Base-by-base conservation (phyloP, 495 filamentous ascomycete genomes). In the Hyaloscypha finlandica region DNA sequence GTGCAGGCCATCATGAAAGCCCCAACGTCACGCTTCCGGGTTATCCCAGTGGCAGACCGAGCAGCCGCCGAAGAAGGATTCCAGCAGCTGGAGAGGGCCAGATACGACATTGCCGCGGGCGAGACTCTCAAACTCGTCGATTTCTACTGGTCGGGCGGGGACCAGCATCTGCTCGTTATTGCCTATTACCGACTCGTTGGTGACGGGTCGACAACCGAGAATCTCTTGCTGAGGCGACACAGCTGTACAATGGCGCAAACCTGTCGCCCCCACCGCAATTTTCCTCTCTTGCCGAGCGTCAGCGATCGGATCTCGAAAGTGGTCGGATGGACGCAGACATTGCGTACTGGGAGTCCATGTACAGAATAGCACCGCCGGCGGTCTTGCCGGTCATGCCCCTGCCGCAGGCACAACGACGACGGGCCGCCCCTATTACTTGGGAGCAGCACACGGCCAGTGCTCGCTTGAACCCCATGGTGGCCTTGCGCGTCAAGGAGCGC, bases 91-190 rank as follows among this genome's bases (percentile, higher is more conserved):
- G 19, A 53, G 4, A 53, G 16, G 5, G 6, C 4, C 4, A 53
- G 22, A 6, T 19, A 53, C 16, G 51, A 53, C 16, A 6, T 53
- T 19, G 22, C 51, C 5, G 16, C 16, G 16, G 51, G 51, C 4
- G 51, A 53, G 5, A 53, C 51, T 4, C 4, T 53, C 6, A 53
- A 53, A 19, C 4, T 53, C 51, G 22, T 25, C 5, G 19, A 53
- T 25, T 53, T n/a, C 51, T 25, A 53, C 51, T 53, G 51, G 51
- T n/a, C 19, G 16, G 5, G 6, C 16, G 16, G 16, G 6, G 6
- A 53, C 51, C n/a, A n/a, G n/a, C 51, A 53, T 53, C 51, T 53
- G 6, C 51, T 53, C 51, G 16, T 53, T 19, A 53, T 53, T 25
- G 51, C 51, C 22, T 53, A 53, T 14, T 4, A 53, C 16, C 16